Evolutionary conservation across 306 rosid genomes (phyloP).

Genomic region (Fragaria ananassa): DNA sequence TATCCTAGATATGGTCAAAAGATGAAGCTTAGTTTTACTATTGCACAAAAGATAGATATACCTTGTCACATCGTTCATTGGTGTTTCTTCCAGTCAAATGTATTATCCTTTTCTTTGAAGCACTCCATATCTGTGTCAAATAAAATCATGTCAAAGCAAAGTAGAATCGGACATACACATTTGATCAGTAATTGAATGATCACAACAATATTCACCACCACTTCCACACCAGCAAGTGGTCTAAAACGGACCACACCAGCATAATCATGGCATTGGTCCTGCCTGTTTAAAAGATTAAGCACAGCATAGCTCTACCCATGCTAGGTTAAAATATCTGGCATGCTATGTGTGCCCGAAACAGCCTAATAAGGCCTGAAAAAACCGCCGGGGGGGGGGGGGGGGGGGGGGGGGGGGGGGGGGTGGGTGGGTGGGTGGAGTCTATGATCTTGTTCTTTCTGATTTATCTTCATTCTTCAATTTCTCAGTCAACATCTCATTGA

Average conservation of each 20-base stretch:
- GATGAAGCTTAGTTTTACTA: background rate
- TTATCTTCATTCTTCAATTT: background rate
- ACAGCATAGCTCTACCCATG: background rate
- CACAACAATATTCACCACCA: background rate
- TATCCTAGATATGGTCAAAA: background rate
- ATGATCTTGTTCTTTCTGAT: background rate
- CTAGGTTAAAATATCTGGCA: background rate
- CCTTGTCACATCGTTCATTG: conserved; percentile 32
- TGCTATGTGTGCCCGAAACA: background rate
- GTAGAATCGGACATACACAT: background rate
- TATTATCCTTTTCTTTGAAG: conserved; percentile 24
- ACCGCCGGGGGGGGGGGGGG: background rate
- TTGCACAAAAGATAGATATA: conserved; percentile 11
- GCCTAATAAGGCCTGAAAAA: background rate
- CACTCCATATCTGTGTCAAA: conserved; percentile 24
- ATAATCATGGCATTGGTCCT: background rate
- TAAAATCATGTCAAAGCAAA: conserved; percentile 2
- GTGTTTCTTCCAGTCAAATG: conserved; percentile 37
- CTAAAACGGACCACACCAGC: background rate
- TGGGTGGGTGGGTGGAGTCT: no score
- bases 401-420: no score
- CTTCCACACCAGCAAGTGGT: background rate
- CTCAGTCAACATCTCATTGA: background rate
- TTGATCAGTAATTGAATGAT: background rate
- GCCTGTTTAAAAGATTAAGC: background rate